Conservation (phyloP, 768 basidiomycete genomes). For the Macrocybe gigantea region DNA sequence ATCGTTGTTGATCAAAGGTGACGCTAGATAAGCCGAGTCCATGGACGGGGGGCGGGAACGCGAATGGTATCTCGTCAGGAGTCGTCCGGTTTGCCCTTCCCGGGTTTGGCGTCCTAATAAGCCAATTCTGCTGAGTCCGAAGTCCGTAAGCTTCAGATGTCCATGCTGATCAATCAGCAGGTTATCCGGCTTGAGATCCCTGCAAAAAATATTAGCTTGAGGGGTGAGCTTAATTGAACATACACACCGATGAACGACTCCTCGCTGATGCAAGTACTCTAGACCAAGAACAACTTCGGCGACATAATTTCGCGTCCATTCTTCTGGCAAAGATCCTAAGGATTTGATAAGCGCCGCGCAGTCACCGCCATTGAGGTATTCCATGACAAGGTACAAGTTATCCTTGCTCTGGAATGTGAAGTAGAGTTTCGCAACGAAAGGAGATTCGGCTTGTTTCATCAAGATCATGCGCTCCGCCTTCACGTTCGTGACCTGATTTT, state of each 20-base stretch:
- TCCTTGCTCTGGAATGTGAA: constrained; percentile 99
- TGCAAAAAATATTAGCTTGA: constrained; percentile 23
- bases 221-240: background rate
- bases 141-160: constrained; percentile 97
- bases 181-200: constrained; percentile 98
- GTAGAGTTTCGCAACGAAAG: constrained; percentile 95
- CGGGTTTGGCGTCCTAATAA: constrained; percentile 95
- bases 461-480: constrained; percentile 99
- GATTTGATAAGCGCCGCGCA: constrained; percentile 97
- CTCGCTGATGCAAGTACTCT: constrained; percentile 93
- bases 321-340: constrained; percentile 87
- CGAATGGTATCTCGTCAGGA: constrained; percentile 51
- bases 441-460: constrained; percentile 98
- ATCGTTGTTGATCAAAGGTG: constrained; percentile 63
- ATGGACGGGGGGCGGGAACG: constrained; percentile 79
- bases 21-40: constrained; percentile 74
- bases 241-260: constrained; percentile 88
- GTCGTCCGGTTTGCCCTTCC: constrained; percentile 48
- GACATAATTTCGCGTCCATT: constrained; percentile 95
- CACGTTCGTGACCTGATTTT: constrained; percentile 99
- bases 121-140: constrained; percentile 95
- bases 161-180: constrained; percentile 95
- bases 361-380: constrained; percentile 97
- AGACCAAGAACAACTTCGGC: constrained; percentile 94
- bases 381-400: constrained; percentile 98